Evolutionary conservation across 371 early-diverging fungal genomes (phyloP).

Genomic region (Mortierella sp.): DNA sequence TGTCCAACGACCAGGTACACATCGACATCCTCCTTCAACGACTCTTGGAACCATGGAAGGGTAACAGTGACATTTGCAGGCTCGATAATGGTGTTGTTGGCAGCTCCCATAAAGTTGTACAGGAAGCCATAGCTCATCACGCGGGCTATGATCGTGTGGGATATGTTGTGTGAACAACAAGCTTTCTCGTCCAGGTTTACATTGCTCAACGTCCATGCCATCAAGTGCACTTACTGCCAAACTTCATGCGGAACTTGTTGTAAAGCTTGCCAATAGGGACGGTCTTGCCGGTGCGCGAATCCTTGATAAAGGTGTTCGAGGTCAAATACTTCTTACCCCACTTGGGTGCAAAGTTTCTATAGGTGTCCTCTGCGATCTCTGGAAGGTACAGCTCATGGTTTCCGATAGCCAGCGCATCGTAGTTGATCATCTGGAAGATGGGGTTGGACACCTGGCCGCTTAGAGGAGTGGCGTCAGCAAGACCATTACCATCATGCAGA

Average conservation of each 20-base stretch:
- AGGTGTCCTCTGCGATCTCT: conserved; percentile 31
- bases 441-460: conserved; percentile 59
- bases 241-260: conserved; percentile 64
- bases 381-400: conserved; percentile 68
- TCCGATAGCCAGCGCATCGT: conserved; percentile 51
- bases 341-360: conserved; percentile 53
- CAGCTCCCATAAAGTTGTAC: conserved; percentile 61
- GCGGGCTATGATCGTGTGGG: conserved; percentile 55
- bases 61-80: conserved; percentile 60
- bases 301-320: conserved; percentile 58
- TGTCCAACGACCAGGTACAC: conserved; percentile 67
- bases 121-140: conserved; percentile 69
- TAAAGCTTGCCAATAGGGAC: conserved; percentile 62
- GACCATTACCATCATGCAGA: conserved; percentile 57
- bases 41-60: conserved; percentile 66
- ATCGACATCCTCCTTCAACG: conserved; percentile 61
- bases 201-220: too few species aligned
- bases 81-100: conserved; percentile 56
- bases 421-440: conserved; percentile 48
- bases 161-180: not conserved
- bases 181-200: too few species aligned
- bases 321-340: conserved; percentile 67
- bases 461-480: conserved; percentile 59
- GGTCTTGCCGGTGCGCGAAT: conserved; percentile 58
- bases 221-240: conserved; percentile 54